Evolutionary conservation across 139 green algal species (phyloP).

Genomic region (Chlorella sorokiniana): DNA sequence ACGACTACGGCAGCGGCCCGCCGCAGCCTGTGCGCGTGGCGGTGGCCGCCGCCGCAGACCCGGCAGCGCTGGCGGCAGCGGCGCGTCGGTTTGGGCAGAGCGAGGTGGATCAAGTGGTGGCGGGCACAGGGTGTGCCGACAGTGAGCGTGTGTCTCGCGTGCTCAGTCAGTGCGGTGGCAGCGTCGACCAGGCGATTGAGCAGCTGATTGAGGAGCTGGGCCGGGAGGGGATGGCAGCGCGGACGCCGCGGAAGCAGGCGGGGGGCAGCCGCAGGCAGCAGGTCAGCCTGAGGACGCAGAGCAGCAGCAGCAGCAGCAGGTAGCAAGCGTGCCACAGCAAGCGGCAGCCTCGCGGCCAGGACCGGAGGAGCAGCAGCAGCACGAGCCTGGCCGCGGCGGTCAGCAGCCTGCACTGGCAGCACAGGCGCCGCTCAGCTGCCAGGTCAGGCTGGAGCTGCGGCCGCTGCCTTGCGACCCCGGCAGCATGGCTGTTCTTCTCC

Average conservation of each 20-base stretch:
- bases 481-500: not conserved
- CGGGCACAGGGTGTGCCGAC: constrained; percentile 45
- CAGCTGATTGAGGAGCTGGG: constrained; percentile 52
- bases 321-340: not conserved
- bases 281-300: not conserved
- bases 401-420: too few species aligned
- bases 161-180: constrained; percentile 41
- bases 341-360: not conserved
- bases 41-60: not conserved
- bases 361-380: not conserved
- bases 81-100: constrained; percentile 5
- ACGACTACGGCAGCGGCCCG: constrained; percentile 44
- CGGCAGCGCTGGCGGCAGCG: not conserved
- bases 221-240: not conserved
- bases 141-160: constrained; percentile 7
- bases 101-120: constrained; percentile 38
- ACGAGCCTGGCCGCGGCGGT: not conserved
- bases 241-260: not conserved
- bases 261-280: not conserved
- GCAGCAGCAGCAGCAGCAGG: constrained; percentile 28
- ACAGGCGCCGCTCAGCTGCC: too few species aligned
- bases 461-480: not conserved
- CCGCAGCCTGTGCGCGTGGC: constrained; percentile 21
- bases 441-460: not conserved
- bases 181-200: constrained; percentile 63